Conservation (phyloP, 2,329 filamentous ascomycete genomes). For the Dactylonectria macrodidyma region DNA sequence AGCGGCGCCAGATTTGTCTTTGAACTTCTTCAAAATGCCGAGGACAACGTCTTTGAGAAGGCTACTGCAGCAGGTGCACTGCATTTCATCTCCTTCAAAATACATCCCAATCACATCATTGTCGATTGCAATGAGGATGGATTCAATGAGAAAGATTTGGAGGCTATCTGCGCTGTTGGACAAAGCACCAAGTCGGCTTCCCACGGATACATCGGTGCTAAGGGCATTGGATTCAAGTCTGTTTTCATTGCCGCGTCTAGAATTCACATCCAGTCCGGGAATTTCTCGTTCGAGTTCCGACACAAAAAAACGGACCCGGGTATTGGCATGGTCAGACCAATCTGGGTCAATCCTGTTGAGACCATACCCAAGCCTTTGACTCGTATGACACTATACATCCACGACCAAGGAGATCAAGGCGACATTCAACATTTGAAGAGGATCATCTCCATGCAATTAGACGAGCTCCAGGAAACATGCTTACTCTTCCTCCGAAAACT, state of each 20-base stretch:
- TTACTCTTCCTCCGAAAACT: conserved; percentile 36
- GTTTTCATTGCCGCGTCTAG: conserved; percentile 33
- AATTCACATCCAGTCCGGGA: conserved; percentile 37
- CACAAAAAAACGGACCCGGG: conserved; percentile 26
- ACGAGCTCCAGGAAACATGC: conserved; percentile 22
- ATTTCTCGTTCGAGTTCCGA: conserved; percentile 38
- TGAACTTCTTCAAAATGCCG: conserved; percentile 41
- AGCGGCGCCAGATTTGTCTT: conserved; percentile 39
- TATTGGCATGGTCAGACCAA: conserved; percentile 32
- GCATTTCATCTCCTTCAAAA: conserved; percentile 35
- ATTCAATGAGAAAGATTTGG: conserved; percentile 21
- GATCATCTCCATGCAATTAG: conserved; percentile 24
- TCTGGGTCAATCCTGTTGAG: conserved; percentile 25
- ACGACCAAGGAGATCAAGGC: conserved; percentile 23
- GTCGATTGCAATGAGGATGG: conserved; percentile 43
- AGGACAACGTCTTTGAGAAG: conserved; percentile 31
- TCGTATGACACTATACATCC: conserved; percentile 32
- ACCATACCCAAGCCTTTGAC: conserved; percentile 20
- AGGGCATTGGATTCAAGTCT: conserved; percentile 39
- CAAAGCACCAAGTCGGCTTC: conserved; percentile 33
- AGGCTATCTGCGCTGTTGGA: conserved; percentile 37
- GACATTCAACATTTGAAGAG: conserved; percentile 17
- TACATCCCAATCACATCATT: conserved; percentile 31
- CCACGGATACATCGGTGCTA: conserved; percentile 37
- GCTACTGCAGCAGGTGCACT: neutral